A percentile compares a stretch with the other conserved stretches of the same genome.
Evolutionary conservation across 768 basidiomycete genomes (phyloP).

Genomic region (Mycena chlorophos): DNA sequence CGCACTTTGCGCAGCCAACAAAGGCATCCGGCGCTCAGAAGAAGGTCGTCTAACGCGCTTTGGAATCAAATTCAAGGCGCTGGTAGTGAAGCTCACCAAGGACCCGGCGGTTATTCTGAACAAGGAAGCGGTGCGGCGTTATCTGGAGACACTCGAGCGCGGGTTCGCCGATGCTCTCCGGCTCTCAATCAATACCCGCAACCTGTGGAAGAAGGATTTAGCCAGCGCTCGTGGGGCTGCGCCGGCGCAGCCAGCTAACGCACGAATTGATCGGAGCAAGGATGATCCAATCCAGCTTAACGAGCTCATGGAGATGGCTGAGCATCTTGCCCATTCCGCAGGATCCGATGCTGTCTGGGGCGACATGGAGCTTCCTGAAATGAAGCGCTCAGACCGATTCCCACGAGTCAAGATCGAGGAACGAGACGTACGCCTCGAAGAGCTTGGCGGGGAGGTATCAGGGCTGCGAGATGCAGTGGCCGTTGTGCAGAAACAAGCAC

Average conservation of each 20-base stretch:
- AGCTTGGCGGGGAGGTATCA: constrained; percentile 1
- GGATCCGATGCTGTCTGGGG: neutral
- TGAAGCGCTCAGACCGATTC: constrained; percentile 2
- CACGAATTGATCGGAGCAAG: neutral
- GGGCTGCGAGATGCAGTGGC: neutral
- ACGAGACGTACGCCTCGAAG: constrained; percentile 1
- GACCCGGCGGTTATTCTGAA: constrained; percentile 9
- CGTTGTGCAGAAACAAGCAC: neutral
- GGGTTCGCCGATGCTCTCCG: constrained; percentile 7
- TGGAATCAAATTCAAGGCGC: constrained; percentile 2
- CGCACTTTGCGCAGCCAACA: neutral
- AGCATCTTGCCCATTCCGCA: neutral
- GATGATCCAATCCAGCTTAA: constrained; percentile 8
- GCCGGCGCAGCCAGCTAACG: neutral
- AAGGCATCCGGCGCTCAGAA: neutral
- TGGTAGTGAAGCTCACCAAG: constrained; percentile 2
- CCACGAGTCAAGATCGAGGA: constrained; percentile 3
- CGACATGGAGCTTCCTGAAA: neutral
- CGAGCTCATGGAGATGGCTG: constrained; percentile 7
- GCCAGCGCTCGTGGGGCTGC: neutral
- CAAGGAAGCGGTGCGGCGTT: constrained; percentile 5
- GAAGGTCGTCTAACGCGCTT: constrained; percentile 4
- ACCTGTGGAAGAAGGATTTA: constrained; percentile 5
- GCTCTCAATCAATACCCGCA: constrained; percentile 6
- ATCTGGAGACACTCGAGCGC: constrained; percentile 9